These are phyloP conservation scores for Colletotrichum camelliae DNA, from an alignment of 2,329 filamentous ascomycete genomes.

Conservation along the genomic window DNA sequence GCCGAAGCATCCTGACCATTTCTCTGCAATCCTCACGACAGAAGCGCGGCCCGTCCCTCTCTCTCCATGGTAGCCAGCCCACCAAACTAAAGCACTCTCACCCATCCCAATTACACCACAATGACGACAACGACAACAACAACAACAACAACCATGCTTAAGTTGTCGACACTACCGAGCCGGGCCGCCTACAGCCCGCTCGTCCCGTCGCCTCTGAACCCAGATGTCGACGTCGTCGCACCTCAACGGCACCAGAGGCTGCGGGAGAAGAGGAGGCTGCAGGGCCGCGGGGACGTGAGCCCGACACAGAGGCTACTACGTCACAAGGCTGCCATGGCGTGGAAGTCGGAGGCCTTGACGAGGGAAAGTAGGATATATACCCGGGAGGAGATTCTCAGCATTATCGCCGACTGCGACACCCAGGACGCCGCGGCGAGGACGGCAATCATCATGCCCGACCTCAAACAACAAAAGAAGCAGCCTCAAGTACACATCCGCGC, in stretches of 20 bases:
- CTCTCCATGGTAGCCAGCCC: not conserved
- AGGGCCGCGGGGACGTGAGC: constrained; percentile 32
- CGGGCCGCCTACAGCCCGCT: constrained; percentile 27
- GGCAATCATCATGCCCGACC: not conserved
- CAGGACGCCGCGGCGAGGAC: constrained; percentile 12
- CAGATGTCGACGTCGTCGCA: constrained; percentile 16
- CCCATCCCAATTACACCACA: not conserved
- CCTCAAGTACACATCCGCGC: constrained; percentile 9
- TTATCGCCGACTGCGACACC: constrained; percentile 17
- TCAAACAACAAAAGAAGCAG: not conserved
- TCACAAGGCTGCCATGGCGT: constrained; percentile 46
- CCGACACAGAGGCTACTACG: constrained; percentile 46
- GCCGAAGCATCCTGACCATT: not conserved
- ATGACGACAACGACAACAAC: not conserved
- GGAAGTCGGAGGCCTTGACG: constrained; percentile 32
- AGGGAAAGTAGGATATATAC: constrained; percentile 16
- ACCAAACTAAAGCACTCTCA: not conserved
- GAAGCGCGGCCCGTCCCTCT: not conserved
- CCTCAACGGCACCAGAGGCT: constrained; percentile 20
- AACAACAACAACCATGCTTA: not conserved
- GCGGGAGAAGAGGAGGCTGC: constrained; percentile 20
- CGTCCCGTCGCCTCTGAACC: constrained; percentile 35
- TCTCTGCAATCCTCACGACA: not conserved
- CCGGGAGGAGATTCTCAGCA: constrained; percentile 16
- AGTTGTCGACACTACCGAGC: constrained; percentile 15